Evolutionary conservation across 225 moss, liverwort and hornwort species (phyloP).

Genomic region (Neckera pumila): DNA sequence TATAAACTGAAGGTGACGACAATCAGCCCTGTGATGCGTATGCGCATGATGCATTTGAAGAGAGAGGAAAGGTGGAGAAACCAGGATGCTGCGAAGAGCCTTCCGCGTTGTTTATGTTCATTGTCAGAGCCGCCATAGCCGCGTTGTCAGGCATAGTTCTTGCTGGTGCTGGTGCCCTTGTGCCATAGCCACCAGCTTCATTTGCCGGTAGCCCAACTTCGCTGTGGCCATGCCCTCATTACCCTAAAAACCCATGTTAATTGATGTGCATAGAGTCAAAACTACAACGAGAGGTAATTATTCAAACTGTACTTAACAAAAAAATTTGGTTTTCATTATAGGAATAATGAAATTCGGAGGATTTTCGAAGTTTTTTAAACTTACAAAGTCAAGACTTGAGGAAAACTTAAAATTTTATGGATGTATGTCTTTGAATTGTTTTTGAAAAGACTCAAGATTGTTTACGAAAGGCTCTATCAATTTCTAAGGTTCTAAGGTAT

Average conservation of each 20-base stretch:
- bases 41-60: background rate
- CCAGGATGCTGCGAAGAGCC: background rate
- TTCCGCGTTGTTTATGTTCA: background rate
- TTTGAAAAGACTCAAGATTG: background rate
- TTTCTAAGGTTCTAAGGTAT: background rate
- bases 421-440: accelerated
- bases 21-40: background rate
- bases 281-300: no score
- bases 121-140: background rate
- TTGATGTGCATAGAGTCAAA: background rate
- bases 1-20: background rate
- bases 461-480: background rate
- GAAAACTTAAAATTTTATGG: background rate
- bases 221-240: background rate
- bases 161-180: background rate
- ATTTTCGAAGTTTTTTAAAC: background rate
- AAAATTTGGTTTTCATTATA: accelerated
- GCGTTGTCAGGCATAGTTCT: background rate
- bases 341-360: background rate
- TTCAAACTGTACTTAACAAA: background rate
- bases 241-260: background rate
- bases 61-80: background rate
- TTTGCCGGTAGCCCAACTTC: background rate
- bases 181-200: background rate
- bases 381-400: accelerated